Conservation (phyloP, 2,329 filamentous ascomycete species). For the Chlorencoelia australis region DNA sequence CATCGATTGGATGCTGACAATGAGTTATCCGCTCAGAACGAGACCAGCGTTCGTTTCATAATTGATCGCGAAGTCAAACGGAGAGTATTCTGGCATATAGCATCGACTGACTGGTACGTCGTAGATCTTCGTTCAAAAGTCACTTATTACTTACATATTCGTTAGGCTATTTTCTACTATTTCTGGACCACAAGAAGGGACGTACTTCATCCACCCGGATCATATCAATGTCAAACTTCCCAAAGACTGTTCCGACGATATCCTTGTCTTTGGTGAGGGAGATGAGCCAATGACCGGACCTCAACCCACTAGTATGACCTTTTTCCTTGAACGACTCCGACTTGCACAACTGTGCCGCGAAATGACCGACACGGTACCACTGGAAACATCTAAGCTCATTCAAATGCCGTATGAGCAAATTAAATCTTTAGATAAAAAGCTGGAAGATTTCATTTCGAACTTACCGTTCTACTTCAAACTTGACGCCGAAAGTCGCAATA, state of each 20-base stretch:
- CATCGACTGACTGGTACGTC: slow-evolving; percentile 27
- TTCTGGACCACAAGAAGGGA: slow-evolving; percentile 26
- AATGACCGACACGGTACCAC: slow-evolving; percentile 26
- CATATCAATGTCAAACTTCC: slow-evolving; percentile 30
- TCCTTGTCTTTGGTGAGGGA: slow-evolving; percentile 22
- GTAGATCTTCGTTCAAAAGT: slow-evolving; percentile 10
- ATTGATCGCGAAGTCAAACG: slow-evolving; percentile 27
- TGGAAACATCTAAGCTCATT: slow-evolving; percentile 11
- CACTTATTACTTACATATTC: slow-evolving; percentile 2
- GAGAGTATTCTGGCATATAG: slow-evolving; percentile 31
- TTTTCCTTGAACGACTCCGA: slow-evolving; percentile 28
- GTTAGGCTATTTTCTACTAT: slow-evolving; percentile 25
- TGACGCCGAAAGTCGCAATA: slow-evolving; percentile 10
- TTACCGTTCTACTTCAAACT: slow-evolving; percentile 28
- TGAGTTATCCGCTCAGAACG: slow-evolving; percentile 6
- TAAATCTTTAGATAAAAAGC: slow-evolving; percentile 26
- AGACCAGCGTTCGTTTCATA: slow-evolving; percentile 11
- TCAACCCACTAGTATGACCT: slow-evolving; percentile 30
- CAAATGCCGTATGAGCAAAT: slow-evolving; percentile 21
- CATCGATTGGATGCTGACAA: slow-evolving; percentile 9
- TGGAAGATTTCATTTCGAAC: slow-evolving; percentile 24
- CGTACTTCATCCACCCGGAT: slow-evolving; percentile 26
- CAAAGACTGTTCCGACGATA: slow-evolving; percentile 28
- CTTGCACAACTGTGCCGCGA: slow-evolving; percentile 29
- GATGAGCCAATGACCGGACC: slow-evolving; percentile 15